Evolutionary conservation across 148 eudicot species (phyloP).

Genomic region (Fagopyrum tataricum): DNA sequence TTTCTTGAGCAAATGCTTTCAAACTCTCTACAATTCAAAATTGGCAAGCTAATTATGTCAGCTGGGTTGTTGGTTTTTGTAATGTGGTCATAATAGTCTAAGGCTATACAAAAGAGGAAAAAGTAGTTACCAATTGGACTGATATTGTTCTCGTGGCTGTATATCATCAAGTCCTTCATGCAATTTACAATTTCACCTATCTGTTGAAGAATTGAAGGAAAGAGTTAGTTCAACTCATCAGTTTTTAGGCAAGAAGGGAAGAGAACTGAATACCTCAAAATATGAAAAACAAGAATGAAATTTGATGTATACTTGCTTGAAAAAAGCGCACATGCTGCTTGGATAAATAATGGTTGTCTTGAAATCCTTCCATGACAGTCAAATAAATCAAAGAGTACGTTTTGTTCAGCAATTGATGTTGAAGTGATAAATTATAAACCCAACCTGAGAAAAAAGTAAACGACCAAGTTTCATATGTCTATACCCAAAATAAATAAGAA

Average conservation of each 20-base stretch:
- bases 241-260: background rate
- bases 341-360: conserved; percentile 18
- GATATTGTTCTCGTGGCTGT: conserved; percentile 25
- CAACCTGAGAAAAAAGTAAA: too few relatives aligned
- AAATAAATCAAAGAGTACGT: background rate
- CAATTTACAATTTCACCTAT: conserved; percentile 28
- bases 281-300: background rate
- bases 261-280: background rate
- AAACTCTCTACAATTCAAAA: background rate
- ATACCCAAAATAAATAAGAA: too few relatives aligned
- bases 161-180: conserved; percentile 51
- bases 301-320: conserved; percentile 34
- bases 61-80: too few relatives aligned
- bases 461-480: too few relatives aligned
- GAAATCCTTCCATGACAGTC: background rate
- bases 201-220: conserved; percentile 23
- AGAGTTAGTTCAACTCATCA: background rate
- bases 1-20: conserved; percentile 9
- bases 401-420: background rate
- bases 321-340: conserved; percentile 37
- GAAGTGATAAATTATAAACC: background rate
- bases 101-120: background rate
- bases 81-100: too few relatives aligned
- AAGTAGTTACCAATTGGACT: conserved; percentile 51
- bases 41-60: too few relatives aligned